A percentile compares a stretch with the other conserved stretches of the same genome.
phyloP scores from a whole-genome alignment of 2,329 filamentous ascomycete genomes.

The Colletotrichum cereale region DNA sequence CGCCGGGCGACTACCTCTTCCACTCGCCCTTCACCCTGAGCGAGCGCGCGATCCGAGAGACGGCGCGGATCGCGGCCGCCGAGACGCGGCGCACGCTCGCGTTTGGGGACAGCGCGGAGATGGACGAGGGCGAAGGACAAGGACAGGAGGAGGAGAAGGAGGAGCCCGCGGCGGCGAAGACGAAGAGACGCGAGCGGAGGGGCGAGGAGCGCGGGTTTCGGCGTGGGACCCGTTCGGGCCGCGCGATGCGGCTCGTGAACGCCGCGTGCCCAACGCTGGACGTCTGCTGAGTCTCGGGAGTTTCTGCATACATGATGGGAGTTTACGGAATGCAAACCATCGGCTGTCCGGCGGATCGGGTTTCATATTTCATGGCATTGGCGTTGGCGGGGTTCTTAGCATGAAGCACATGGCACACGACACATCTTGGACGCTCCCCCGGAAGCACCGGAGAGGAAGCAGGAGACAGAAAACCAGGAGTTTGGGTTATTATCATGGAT shows the following conservation, averaged over 20 bases:
- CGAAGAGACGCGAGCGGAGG: slow-evolving; percentile 19
- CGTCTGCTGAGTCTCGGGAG: slow-evolving; percentile 19
- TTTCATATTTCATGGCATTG: slow-evolving; percentile 26
- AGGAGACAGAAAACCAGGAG: not conserved
- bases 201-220: not conserved
- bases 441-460: not conserved
- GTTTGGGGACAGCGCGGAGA: not conserved
- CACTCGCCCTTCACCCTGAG: slow-evolving; percentile 63
- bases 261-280: slow-evolving; percentile 22
- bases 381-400: slow-evolving; percentile 25
- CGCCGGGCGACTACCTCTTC: slow-evolving; percentile 63
- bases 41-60: slow-evolving; percentile 47
- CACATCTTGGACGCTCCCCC: not conserved
- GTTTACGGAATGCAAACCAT: not conserved
- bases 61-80: slow-evolving; percentile 25
- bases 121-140: not conserved
- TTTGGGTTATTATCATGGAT: slow-evolving; percentile 22
- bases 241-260: not conserved
- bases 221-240: slow-evolving; percentile 7
- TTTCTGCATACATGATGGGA: not conserved
- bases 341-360: not conserved
- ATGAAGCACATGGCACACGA: not conserved
- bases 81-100: slow-evolving; percentile 19
- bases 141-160: not conserved
- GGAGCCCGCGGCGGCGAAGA: not conserved